Base-by-base conservation (phyloP, 2,329 filamentous ascomycete genomes). In the Sporothrix pallida region DNA sequence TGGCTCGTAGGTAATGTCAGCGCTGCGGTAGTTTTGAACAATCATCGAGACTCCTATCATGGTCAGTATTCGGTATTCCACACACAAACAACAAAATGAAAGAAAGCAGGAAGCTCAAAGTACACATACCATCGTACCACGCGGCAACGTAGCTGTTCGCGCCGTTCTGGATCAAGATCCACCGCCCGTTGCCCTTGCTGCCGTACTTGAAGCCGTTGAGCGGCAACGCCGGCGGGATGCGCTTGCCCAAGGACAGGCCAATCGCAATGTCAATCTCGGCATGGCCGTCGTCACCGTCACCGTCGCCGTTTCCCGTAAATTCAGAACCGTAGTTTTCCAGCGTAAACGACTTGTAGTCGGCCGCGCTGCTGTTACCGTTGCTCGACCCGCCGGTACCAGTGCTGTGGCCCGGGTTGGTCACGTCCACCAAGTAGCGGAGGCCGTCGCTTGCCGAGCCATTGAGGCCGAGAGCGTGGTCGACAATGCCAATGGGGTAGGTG, bases 121-220 rank as follows among this genome's bases (percentile, higher is more conserved):
- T n/a, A 62, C 13, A 78, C 82, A 77, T 72, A 82, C 82, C 80
- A 75, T 81, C 80, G 58, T 81, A 81, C 81, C 82, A 84, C 73
- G 80, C 81, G 37, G 83, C 78, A 44, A 75, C 75, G 80, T 80
- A 83, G 65, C 73, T 77, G 17, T 75, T 73, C 15, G 73, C 70
- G 9, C 60, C 72, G 1, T 23, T 56, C 7, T 81, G 82, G 74
- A 83, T 80, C 2, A 80, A 80, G n/a, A 82, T 76, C 83, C 83
- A 84, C 79, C 79, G 3, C 31, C 75, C 60, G 42, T 63, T 20
- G 23, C 37, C 62, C 1, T 70, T 74, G 1, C 56, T 74, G 1
- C 63, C 75, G 67, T 77, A 79, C 37, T 70, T 72, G 2, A 79
- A 65, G 17, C n/a, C 46, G 37, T 65, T n/a, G 54, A 37, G 23